phyloP scores from a whole-genome alignment of 495 filamentous ascomycete species.

The Cladorrhinum samala region DNA sequence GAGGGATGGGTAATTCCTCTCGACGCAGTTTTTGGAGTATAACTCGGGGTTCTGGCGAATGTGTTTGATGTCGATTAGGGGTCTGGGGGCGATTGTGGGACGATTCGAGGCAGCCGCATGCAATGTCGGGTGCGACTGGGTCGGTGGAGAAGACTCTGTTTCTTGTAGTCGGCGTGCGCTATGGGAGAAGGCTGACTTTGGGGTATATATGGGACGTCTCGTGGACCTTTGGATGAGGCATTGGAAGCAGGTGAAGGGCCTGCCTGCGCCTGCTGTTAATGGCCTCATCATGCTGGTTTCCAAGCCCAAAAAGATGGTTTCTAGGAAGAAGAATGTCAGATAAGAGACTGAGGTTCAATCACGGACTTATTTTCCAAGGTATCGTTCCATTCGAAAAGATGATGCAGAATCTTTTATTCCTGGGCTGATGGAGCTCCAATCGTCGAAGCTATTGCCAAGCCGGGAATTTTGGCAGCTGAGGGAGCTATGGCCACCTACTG shows the following conservation, averaged over 20 bases:
- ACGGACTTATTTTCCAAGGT: no score
- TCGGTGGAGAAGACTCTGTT: neutral
- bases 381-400: no score
- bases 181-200: neutral
- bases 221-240: neutral
- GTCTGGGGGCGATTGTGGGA: conserved; percentile 73
- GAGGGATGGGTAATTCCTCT: conserved; percentile 74
- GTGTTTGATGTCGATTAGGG: conserved; percentile 73
- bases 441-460: neutral
- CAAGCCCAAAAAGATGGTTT: neutral
- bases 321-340: no score
- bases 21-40: conserved; percentile 73
- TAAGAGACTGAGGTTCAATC: no score
- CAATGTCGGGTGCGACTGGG: neutral
- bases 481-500: neutral
- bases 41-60: conserved; percentile 76
- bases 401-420: no score
- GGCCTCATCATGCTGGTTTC: conserved; percentile 1
- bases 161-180: neutral
- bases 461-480: neutral
- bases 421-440: neutral
- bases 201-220: neutral
- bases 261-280: neutral
- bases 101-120: neutral
- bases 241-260: conserved; percentile 2